Percentiles rank a stretch among this genome's conserved stretches.
Evolutionary conservation across 1,284 basidiomycete species (phyloP).

Genomic region (Ustilago tritici): DNA sequence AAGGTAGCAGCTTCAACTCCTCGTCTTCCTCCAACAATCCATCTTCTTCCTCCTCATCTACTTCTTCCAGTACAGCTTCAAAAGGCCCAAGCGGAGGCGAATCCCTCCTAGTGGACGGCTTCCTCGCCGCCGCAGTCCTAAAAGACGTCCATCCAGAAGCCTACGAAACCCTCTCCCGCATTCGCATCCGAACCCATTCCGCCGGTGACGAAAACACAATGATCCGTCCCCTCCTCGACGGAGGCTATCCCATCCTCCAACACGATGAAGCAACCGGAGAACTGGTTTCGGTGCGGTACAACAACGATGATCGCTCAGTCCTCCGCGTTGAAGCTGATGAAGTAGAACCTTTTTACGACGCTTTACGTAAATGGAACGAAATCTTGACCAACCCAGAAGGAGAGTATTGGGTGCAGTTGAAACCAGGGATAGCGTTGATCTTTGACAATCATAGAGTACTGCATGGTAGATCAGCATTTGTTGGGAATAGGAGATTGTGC

Average conservation of each 20-base stretch:
- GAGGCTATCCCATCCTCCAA: slow-evolving; percentile 62
- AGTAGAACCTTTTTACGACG: slow-evolving; percentile 78
- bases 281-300: slow-evolving; percentile 87
- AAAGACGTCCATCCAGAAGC: slow-evolving; percentile 79
- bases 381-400: slow-evolving; percentile 82
- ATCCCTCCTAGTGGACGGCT: slow-evolving; percentile 92
- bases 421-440: slow-evolving; percentile 85
- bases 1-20: neutral
- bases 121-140: slow-evolving; percentile 86
- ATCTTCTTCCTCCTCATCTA: slow-evolving; percentile 11
- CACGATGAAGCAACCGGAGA: slow-evolving; percentile 75
- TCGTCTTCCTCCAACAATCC: neutral
- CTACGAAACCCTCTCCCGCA: slow-evolving; percentile 79
- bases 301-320: slow-evolving; percentile 83
- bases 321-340: slow-evolving; percentile 38
- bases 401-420: slow-evolving; percentile 90
- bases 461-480: slow-evolving; percentile 90
- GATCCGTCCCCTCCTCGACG: slow-evolving; percentile 54
- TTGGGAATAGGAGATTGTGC: slow-evolving; percentile 89
- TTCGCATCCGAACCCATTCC: slow-evolving; percentile 85
- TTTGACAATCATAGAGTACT: slow-evolving; percentile 94
- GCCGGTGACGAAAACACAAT: slow-evolving; percentile 72
- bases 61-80: slow-evolving; percentile 11
- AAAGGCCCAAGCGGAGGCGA: slow-evolving; percentile 82
- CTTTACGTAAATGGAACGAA: slow-evolving; percentile 80